A percentile compares a stretch with the other conserved stretches of the same genome.
These are phyloP conservation scores for Arthrobotrys pseudoclavata DNA, from an alignment of 2,329 filamentous ascomycete species.

Conservation along the genomic window DNA sequence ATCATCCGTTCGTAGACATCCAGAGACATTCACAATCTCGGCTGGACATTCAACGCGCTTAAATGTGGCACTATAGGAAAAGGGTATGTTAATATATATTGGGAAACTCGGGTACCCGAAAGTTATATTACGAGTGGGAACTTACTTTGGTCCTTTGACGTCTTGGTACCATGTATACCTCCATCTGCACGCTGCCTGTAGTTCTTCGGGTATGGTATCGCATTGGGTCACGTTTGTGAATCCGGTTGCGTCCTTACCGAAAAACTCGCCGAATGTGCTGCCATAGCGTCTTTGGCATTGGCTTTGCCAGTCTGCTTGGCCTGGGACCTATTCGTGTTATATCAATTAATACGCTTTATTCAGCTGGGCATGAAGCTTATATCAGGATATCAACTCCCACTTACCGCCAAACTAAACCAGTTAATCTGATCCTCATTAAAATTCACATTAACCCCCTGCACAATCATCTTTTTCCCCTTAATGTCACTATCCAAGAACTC, in stretches of 20 bases:
- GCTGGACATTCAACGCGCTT: constrained; percentile 50
- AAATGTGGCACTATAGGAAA: constrained; percentile 39
- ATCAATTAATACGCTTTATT: background rate
- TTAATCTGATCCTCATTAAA: constrained; percentile 56
- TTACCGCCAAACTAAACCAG: constrained; percentile 54
- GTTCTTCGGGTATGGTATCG: constrained; percentile 31
- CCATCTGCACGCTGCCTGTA: constrained; percentile 49
- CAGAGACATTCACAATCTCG: constrained; percentile 40
- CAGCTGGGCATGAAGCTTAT: too few species aligned
- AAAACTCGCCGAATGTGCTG: constrained; percentile 54
- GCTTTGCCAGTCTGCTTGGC: constrained; percentile 51
- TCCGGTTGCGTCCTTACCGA: constrained; percentile 45
- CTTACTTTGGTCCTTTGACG: constrained; percentile 57
- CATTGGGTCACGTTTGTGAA: constrained; percentile 50
- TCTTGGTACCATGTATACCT: constrained; percentile 56
- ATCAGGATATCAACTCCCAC: background rate
- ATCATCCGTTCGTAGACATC: constrained; percentile 46
- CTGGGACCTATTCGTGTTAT: constrained; percentile 40
- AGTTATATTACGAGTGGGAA: background rate
- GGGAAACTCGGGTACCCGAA: background rate
- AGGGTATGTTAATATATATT: constrained; percentile 11
- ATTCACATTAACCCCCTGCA: constrained; percentile 73
- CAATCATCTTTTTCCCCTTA: constrained; percentile 74
- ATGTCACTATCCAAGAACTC: constrained; percentile 71
- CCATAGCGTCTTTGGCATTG: constrained; percentile 47